These are phyloP conservation scores for Aspergillus texensis DNA, from an alignment of 2,329 filamentous ascomycete genomes.

Conservation along the genomic window DNA sequence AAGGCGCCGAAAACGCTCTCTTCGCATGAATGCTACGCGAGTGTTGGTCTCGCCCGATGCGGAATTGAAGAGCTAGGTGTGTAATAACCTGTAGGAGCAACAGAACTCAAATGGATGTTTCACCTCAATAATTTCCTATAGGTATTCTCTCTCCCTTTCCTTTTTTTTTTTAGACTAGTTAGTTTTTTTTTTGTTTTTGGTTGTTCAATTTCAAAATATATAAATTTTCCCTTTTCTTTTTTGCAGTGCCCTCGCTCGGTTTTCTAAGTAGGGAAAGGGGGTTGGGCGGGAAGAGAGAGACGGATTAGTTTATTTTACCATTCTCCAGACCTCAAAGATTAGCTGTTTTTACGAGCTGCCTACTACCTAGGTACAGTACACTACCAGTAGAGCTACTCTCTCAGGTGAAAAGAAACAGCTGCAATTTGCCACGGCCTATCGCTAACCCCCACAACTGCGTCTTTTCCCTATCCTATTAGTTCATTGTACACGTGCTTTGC, in stretches of 20 bases:
- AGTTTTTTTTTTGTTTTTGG: too few species aligned
- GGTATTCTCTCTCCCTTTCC: conserved; percentile 5
- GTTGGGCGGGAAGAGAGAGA: background rate
- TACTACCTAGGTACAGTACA: background rate
- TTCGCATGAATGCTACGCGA: background rate
- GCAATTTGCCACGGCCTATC: conserved; percentile 26
- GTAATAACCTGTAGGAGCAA: background rate
- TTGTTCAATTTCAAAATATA: too few species aligned
- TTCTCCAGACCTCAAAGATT: background rate
- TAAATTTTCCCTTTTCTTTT: background rate
- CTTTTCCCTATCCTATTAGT: conserved; percentile 15
- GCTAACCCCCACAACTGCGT: conserved; percentile 19
- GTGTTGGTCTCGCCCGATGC: conserved; percentile 11
- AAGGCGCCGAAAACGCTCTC: conserved; percentile 20
- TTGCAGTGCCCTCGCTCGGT: background rate
- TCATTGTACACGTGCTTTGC: background rate
- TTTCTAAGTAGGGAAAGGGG: background rate
- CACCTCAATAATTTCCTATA: background rate
- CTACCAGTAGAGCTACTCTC: background rate
- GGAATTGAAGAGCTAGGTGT: conserved; percentile 9
- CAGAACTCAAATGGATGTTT: conserved; percentile 16
- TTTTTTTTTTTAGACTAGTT: too few species aligned
- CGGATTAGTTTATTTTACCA: background rate
- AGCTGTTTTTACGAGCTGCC: background rate
- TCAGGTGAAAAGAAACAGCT: conserved; percentile 7